These are phyloP conservation scores for Trypanosoma mega DNA, from an alignment of 208 protist species.

Conservation along the genomic window DNA sequence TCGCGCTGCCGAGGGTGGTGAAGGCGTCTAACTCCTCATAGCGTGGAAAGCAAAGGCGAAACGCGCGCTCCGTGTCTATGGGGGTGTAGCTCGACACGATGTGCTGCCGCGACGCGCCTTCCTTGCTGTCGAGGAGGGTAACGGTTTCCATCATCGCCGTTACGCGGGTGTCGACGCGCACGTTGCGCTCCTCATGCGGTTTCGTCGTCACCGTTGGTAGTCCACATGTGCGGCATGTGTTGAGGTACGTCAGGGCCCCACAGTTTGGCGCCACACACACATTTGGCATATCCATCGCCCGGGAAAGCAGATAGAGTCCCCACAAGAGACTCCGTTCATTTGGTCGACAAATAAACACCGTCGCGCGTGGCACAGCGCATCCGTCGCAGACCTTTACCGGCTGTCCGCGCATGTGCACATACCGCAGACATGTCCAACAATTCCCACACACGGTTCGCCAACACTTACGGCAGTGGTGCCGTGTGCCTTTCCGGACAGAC, in stretches of 20 bases:
- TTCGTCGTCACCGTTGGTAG: constrained; percentile 62
- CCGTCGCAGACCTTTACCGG: constrained; percentile 51
- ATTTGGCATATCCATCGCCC: constrained; percentile 55
- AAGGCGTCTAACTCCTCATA: constrained; percentile 59
- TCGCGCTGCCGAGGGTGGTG: constrained; percentile 26
- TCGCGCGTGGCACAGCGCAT: constrained; percentile 58
- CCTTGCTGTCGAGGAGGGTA: constrained; percentile 42
- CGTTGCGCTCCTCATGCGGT: constrained; percentile 49
- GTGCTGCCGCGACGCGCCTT: constrained; percentile 32
- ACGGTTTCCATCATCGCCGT: constrained; percentile 31
- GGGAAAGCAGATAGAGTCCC: constrained; percentile 66
- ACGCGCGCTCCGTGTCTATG: constrained; percentile 40
- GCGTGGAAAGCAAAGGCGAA: constrained; percentile 44
- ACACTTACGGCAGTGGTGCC: constrained; percentile 80
- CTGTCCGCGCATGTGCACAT: constrained; percentile 51
- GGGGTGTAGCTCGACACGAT: constrained; percentile 33
- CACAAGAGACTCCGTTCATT: constrained; percentile 44
- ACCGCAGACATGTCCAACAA: constrained; percentile 49
- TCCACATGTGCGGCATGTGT: constrained; percentile 46
- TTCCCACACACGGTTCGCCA: constrained; percentile 50
- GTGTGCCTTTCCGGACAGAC: constrained; percentile 28
- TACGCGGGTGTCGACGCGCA: constrained; percentile 37
- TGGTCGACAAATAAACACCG: constrained; percentile 38
- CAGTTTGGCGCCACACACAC: constrained; percentile 55
- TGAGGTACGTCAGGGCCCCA: constrained; percentile 41